Evolutionary conservation across 495 filamentous ascomycete genomes (phyloP).

Genomic region (Aspergillus bertholletiae): DNA sequence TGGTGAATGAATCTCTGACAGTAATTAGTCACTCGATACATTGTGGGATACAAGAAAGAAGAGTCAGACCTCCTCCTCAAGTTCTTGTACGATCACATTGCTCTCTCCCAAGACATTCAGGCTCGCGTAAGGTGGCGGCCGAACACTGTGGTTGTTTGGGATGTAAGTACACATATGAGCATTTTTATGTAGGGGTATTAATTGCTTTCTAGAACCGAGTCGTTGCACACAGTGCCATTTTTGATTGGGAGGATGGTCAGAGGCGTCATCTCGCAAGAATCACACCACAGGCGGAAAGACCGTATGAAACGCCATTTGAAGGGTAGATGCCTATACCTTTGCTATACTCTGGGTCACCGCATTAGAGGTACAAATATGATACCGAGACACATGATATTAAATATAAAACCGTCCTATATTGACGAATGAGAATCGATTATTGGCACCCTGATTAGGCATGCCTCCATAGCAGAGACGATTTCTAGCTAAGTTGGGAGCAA

Average conservation of each 20-base stretch:
- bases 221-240: constrained; percentile 70
- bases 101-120: constrained; percentile 55
- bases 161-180: constrained; percentile 34
- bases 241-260: constrained; percentile 79
- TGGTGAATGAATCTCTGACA: neutral
- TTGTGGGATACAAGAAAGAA: constrained; percentile 65
- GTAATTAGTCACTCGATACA: constrained; percentile 49
- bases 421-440: constrained; percentile 3
- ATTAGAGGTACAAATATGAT: neutral
- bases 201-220: constrained; percentile 56
- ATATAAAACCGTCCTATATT: neutral
- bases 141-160: constrained; percentile 61
- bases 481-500: neutral
- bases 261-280: constrained; percentile 78
- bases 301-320: constrained; percentile 57
- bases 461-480: neutral
- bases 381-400: neutral
- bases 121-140: constrained; percentile 54
- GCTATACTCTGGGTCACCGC: neutral
- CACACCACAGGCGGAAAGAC: constrained; percentile 77
- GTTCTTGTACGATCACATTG: constrained; percentile 64
- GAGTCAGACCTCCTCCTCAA: constrained; percentile 63
- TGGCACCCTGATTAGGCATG: neutral
- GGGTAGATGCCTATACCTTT: constrained; percentile 28
- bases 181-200: constrained; percentile 2